These are phyloP conservation scores for Fusarium sp. DNA, from an alignment of 2,329 filamentous ascomycete genomes.

Conservation along the genomic window DNA sequence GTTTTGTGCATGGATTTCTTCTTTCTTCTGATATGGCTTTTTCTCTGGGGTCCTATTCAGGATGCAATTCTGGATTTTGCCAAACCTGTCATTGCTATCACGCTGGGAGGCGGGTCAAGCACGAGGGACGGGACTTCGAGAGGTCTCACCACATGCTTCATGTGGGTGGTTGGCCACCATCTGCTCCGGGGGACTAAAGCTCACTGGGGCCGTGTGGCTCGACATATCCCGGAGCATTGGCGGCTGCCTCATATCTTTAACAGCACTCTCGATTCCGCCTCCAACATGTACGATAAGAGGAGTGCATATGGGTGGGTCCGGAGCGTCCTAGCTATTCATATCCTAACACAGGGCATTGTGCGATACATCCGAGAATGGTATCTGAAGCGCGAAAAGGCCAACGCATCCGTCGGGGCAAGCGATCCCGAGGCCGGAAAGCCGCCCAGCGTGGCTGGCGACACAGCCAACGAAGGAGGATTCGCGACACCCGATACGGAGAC, in stretches of 20 bases:
- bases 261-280: slow-evolving; percentile 61
- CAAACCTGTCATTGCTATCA: slow-evolving; percentile 93
- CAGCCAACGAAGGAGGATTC: slow-evolving; percentile 59
- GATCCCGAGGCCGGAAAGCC: slow-evolving; percentile 77
- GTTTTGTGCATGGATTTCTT: slow-evolving; percentile 88
- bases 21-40: slow-evolving; percentile 88
- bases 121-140: slow-evolving; percentile 78
- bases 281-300: slow-evolving; percentile 68
- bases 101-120: slow-evolving; percentile 85
- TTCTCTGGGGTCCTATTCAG: slow-evolving; percentile 89
- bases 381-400: slow-evolving; percentile 71
- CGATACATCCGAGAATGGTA: slow-evolving; percentile 81
- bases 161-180: slow-evolving; percentile 75
- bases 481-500: slow-evolving; percentile 69
- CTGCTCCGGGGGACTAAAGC: slow-evolving; percentile 65
- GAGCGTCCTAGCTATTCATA: slow-evolving; percentile 81
- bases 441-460: slow-evolving; percentile 53
- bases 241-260: slow-evolving; percentile 62
- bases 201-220: slow-evolving; percentile 64
- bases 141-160: slow-evolving; percentile 80
- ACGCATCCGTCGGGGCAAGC: slow-evolving; percentile 62
- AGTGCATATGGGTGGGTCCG: slow-evolving; percentile 77
- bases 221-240: slow-evolving; percentile 64
- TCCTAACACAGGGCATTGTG: slow-evolving; percentile 80
- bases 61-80: slow-evolving; percentile 91